These are phyloP conservation scores for Phialemonium atrogriseum DNA, from an alignment of 2,329 filamentous ascomycete genomes.

Conservation along the genomic window DNA sequence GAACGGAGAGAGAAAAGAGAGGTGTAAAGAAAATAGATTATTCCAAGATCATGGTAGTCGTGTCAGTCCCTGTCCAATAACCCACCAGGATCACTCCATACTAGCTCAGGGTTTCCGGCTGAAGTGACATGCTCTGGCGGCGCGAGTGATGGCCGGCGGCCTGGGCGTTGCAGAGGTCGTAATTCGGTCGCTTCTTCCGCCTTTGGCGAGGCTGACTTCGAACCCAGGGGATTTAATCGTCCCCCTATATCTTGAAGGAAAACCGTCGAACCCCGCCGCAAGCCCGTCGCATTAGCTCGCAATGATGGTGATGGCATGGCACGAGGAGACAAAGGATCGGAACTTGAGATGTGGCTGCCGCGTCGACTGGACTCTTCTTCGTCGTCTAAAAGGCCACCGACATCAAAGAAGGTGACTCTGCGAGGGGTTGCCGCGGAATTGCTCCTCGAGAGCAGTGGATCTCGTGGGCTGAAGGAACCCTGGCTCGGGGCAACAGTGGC, in stretches of 20 bases:
- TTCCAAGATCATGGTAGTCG: no score
- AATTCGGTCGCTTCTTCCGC: constrained; percentile 30
- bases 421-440: constrained; percentile 38
- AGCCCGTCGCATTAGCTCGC: constrained; percentile 33
- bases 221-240: constrained; percentile 34
- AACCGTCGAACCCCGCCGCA: constrained; percentile 46
- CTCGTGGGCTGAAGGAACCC: constrained; percentile 30
- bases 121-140: not conserved
- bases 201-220: constrained; percentile 13
- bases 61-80: not conserved
- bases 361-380: constrained; percentile 21
- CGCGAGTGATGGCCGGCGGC: not conserved
- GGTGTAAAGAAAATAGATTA: no score
- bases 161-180: constrained; percentile 32
- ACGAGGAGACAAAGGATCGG: constrained; percentile 28
- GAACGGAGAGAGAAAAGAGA: no score
- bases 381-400: constrained; percentile 62
- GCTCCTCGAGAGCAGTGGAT: constrained; percentile 26
- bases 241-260: constrained; percentile 52
- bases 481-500: constrained; percentile 23
- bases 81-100: not conserved
- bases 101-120: not conserved
- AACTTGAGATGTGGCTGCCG: constrained; percentile 33
- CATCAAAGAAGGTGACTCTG: constrained; percentile 75
- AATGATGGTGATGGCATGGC: constrained; percentile 32